Evolutionary conservation across 177 flowering plant genomes (phyloP), one percentile per base, ranked within the genome.

Genomic region (Tripterygium wilfordii): DNA sequence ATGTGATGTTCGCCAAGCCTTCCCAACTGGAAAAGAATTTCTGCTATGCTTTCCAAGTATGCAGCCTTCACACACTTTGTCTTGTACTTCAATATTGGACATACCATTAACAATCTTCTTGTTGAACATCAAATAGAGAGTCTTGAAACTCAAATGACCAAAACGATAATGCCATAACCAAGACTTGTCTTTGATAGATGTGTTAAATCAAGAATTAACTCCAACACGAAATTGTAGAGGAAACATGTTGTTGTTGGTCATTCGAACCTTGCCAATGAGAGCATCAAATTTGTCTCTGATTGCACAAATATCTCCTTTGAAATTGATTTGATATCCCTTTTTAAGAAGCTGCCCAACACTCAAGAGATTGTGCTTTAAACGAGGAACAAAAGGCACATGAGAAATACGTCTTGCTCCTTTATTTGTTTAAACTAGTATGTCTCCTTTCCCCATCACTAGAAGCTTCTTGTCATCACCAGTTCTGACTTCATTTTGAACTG

Each of bases 91-190:
- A 6, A 53, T 42, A 14, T 0, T 13, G 7, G 54, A 54, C n/a
- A 60, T 8, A 1, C 54, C 59, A 3, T 47, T 16, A 28, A 60
- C 54, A 38, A 54, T 49, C n/a, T 49, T 22, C 23, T 48, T 41
- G 3, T 29, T 23, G 3, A 40, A 8, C 33, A 59, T 10, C 40
- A 37, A n/a, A 18, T 48, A 15, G 20, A 62, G 41, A 0, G 31
- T 20, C 20, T 44, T 58, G 57, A 51, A 63, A n/a, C 45, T 57
- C 7, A 63, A 6, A 23, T 63, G 62, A 2, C 67, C 57, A 37
- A 51, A 32, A 3, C 57, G 19, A 2, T 45, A 15, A 13, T 63
- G 62, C 67, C 62, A 63, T 2, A 45, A 5, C 57, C 56, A 56
- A 5, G 56, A 44, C 1, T 28, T 0, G 24, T 56, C 56, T 35